These are phyloP conservation scores for Cyberlindnera mississippiensis DNA, from an alignment of 805 yeast species.

Conservation along the genomic window DNA sequence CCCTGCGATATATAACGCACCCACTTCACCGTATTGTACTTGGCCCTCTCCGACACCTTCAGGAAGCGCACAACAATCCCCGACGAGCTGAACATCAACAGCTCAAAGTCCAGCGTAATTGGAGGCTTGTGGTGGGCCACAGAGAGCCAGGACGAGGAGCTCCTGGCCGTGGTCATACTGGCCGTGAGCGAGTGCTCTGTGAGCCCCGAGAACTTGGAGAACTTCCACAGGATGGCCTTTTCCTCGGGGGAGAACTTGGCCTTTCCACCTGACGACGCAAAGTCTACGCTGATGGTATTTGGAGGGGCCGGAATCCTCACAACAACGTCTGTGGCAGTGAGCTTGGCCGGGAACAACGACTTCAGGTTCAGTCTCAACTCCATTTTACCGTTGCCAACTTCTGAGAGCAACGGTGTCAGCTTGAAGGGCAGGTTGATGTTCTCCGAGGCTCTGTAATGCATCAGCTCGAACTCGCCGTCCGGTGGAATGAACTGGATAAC, in stretches of 20 bases:
- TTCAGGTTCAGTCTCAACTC: slow-evolving; percentile 59
- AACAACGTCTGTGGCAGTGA: slow-evolving; percentile 59
- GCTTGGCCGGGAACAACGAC: slow-evolving; percentile 55
- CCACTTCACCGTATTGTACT: slow-evolving; percentile 80
- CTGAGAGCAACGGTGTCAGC: slow-evolving; percentile 52
- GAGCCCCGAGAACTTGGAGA: slow-evolving; percentile 63
- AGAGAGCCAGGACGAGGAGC: not conserved
- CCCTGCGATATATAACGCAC: slow-evolving; percentile 73
- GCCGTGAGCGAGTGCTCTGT: slow-evolving; percentile 59
- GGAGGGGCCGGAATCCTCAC: slow-evolving; percentile 69
- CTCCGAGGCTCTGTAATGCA: slow-evolving; percentile 62
- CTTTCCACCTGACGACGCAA: slow-evolving; percentile 55
- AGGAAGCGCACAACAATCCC: slow-evolving; percentile 73
- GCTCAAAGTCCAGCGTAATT: slow-evolving; percentile 59
- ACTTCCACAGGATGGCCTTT: slow-evolving; percentile 62
- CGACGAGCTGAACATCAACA: slow-evolving; percentile 73
- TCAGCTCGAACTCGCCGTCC: slow-evolving; percentile 80
- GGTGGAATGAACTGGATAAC: slow-evolving; percentile 78
- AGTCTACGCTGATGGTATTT: slow-evolving; percentile 45
- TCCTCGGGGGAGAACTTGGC: slow-evolving; percentile 66
- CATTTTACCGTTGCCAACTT: slow-evolving; percentile 40
- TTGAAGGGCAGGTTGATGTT: slow-evolving; percentile 68
- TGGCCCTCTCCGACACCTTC: slow-evolving; percentile 54
- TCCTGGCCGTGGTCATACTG: slow-evolving; percentile 39
- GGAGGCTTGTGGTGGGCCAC: slow-evolving; percentile 54